These are phyloP conservation scores for Chamaenerion angustifolium DNA, from an alignment of 345 rosid species.

Conservation along the genomic window DNA sequence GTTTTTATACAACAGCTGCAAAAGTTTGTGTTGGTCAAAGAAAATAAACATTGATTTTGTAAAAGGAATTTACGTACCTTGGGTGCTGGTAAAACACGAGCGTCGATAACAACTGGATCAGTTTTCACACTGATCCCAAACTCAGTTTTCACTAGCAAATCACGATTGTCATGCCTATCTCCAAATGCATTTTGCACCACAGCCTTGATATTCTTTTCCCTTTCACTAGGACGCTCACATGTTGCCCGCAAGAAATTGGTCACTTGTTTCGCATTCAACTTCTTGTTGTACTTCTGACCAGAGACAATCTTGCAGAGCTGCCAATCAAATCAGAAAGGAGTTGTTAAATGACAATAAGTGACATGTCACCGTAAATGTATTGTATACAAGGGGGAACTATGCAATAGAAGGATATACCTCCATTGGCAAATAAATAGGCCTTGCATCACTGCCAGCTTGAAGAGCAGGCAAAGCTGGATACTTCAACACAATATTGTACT, in stretches of 20 bases:
- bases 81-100: slow-evolving; percentile 64
- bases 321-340: slow-evolving; percentile 3
- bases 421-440: slow-evolving; percentile 51
- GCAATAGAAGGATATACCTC: slow-evolving; percentile 36
- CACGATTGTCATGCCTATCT: slow-evolving; percentile 19
- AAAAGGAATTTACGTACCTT: slow-evolving; percentile 17
- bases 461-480: slow-evolving; percentile 39
- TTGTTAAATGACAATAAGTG: neutral
- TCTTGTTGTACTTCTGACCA: slow-evolving; percentile 49
- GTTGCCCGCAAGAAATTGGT: slow-evolving; percentile 43
- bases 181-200: slow-evolving; percentile 7
- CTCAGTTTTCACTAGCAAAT: slow-evolving; percentile 18
- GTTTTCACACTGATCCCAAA: slow-evolving; percentile 43
- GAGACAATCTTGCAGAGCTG: slow-evolving; percentile 45
- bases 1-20: slow-evolving; percentile 41
- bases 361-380: too few relatives aligned
- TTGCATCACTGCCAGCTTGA: slow-evolving; percentile 43
- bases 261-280: slow-evolving; percentile 52
- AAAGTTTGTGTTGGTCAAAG: neutral
- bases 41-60: neutral
- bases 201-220: slow-evolving; percentile 21
- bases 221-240: slow-evolving; percentile 38
- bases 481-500: slow-evolving; percentile 22
- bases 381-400: neutral
- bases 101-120: slow-evolving; percentile 28